These are phyloP conservation scores for Penicillium atrosanguineum DNA, from an alignment of 495 filamentous ascomycete species.

Conservation along the genomic window DNA sequence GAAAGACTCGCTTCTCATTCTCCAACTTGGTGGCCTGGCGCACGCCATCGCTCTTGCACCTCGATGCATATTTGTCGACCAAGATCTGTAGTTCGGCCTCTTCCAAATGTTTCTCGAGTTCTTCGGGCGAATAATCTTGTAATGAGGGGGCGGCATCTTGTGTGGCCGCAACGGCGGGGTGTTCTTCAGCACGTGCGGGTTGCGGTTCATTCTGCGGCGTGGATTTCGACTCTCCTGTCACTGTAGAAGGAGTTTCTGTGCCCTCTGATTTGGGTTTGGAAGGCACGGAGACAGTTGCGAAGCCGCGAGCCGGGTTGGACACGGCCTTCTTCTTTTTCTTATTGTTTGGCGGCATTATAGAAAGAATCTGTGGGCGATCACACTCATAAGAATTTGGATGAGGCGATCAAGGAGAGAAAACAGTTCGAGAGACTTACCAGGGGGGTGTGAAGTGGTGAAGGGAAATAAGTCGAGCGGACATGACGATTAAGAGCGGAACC, in stretches of 20 bases:
- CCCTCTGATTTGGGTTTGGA: slow-evolving; percentile 59
- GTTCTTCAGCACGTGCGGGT: slow-evolving; percentile 21
- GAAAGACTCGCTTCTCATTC: slow-evolving; percentile 74
- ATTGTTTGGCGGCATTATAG: slow-evolving; percentile 66
- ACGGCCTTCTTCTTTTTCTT: slow-evolving; percentile 88
- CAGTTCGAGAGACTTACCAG: slow-evolving; percentile 7
- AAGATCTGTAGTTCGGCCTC: slow-evolving; percentile 76
- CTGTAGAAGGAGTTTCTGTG: slow-evolving; percentile 29
- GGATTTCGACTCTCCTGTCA: slow-evolving; percentile 34
- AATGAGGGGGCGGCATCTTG: slow-evolving; percentile 29
- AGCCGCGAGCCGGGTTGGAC: slow-evolving; percentile 81
- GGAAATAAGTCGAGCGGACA: slow-evolving; percentile 15
- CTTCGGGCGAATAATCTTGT: slow-evolving; percentile 68
- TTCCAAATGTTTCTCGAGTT: slow-evolving; percentile 80
- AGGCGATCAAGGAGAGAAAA: background rate
- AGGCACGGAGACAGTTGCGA: slow-evolving; percentile 87
- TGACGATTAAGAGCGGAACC: slow-evolving; percentile 18
- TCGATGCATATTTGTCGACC: slow-evolving; percentile 75
- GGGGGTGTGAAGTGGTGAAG: slow-evolving; percentile 4
- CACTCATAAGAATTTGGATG: background rate
- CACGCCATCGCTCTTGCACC: slow-evolving; percentile 61
- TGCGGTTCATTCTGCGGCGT: slow-evolving; percentile 44
- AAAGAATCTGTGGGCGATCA: slow-evolving; percentile 9
- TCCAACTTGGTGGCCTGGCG: slow-evolving; percentile 70
- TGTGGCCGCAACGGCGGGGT: slow-evolving; percentile 16